Evolutionary conservation across 345 rosid species (phyloP), one percentile per base, ranked within the genome.

Genomic region (Rhodamnia rubescens): DNA sequence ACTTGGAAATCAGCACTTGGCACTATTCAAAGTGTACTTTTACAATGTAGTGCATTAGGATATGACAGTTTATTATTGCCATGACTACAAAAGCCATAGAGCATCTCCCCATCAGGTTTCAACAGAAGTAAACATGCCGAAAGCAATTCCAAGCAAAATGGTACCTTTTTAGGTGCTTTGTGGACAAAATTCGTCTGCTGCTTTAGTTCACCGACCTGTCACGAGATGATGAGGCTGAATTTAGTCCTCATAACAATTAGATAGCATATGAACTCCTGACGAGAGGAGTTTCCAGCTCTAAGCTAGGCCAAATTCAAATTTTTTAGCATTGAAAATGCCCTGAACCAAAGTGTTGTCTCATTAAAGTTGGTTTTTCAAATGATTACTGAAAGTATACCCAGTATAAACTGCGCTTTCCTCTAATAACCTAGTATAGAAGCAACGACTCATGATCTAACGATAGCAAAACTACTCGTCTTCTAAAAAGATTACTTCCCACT

Each of bases 111-210:
- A 81, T 81, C 36, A 32, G 24, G 44, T 69, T 69, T 69, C 52
- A 59, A 49, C 47, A 42, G 51, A 32, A 83, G 24, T 50, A 51
- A 12, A 52, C 22, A 36, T 11, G n/a, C 11, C 84, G 21, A 53
- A 51, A 6, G 13, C 9, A 83, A 40, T 85, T 26, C 64, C 59
- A 59, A 58, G 83, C 44, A 83, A 78, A 44, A 36, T 4, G 47
- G 47, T 89, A 95, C 99, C 94, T 90, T 94, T 89, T 91, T 94
- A 88, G 95, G 92, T 85, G 88, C 90, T 91, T 98, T 98, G 89
- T 96, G 99, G 87, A 94, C 88, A 84, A 98, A 93, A 92, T 86
- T 90, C 69, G 85, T 88, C 87, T 91, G 94, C 88, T 90, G 95
- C 80, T 89, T 88, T 80, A 84, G 86, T 85, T 93, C 98, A 86